These are phyloP conservation scores for Podosphaera aphanis DNA, from an alignment of 2,329 filamentous ascomycete species.

Conservation along the genomic window DNA sequence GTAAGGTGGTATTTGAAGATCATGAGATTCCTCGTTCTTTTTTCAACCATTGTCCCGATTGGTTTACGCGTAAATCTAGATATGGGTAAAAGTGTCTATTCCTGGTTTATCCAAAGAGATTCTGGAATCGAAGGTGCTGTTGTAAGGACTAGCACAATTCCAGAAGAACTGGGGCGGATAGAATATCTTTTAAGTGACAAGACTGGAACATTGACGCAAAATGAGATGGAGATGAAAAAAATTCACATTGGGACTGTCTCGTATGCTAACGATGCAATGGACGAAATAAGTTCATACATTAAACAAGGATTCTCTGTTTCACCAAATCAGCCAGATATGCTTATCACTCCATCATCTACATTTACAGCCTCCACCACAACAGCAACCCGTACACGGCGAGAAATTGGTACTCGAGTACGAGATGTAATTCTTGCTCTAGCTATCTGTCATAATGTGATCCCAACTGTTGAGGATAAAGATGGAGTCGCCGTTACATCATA, in stretches of 20 bases:
- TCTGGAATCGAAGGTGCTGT: constrained; percentile 75
- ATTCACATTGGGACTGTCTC: constrained; percentile 96
- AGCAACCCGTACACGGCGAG: constrained; percentile 64
- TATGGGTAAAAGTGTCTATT: constrained; percentile 91
- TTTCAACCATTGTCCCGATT: constrained; percentile 98
- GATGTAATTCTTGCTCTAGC: constrained; percentile 83
- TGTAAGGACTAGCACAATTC: constrained; percentile 89
- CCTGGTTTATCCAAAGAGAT: constrained; percentile 83
- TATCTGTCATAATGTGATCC: constrained; percentile 91
- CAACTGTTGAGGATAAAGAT: constrained; percentile 62
- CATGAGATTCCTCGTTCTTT: constrained; percentile 91
- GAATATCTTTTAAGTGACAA: constrained; percentile 95
- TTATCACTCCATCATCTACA: constrained; percentile 58
- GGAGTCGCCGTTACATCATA: constrained; percentile 62
- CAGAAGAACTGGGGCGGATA: constrained; percentile 82
- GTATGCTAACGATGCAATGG: constrained; percentile 97
- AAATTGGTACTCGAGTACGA: constrained; percentile 80
- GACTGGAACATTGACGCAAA: constrained; percentile 92
- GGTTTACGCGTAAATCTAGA: constrained; percentile 90
- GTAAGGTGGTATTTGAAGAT: constrained; percentile 85
- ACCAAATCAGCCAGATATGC: constrained; percentile 21
- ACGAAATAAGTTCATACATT: constrained; percentile 74
- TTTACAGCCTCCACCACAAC: constrained; percentile 33
- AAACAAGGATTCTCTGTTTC: constrained; percentile 52
- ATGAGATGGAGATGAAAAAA: constrained; percentile 98